Conservation (phyloP, 768 basidiomycete species). For the Austroboletus eburneus region DNA sequence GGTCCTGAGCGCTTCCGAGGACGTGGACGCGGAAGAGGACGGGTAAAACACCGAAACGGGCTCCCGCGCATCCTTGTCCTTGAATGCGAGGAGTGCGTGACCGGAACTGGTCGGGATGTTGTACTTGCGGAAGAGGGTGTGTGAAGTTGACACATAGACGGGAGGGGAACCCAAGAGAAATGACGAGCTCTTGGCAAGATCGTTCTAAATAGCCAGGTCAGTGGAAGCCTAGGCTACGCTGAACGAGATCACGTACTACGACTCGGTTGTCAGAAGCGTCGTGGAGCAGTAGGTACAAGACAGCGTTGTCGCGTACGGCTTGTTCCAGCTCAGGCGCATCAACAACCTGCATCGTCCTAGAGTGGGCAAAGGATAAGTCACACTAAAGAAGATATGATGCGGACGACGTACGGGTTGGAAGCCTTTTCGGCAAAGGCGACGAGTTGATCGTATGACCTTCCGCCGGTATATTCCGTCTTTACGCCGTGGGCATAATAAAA, state of each 20-base stretch:
- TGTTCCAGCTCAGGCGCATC: constrained; percentile 7
- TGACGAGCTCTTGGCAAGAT: constrained; percentile 54
- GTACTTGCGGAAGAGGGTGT: constrained; percentile 32
- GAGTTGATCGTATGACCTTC: constrained; percentile 67
- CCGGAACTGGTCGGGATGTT: constrained; percentile 36
- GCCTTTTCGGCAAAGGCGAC: constrained; percentile 74
- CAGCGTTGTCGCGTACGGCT: constrained; percentile 10
- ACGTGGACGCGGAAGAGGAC: neutral
- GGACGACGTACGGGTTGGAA: constrained; percentile 60
- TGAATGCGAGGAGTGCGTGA: constrained; percentile 67
- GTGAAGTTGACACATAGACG: constrained; percentile 39
- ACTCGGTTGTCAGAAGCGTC: constrained; percentile 28
- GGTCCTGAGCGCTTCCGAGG: constrained; percentile 23
- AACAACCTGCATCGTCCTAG: constrained; percentile 21
- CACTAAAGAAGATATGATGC: constrained; percentile 6
- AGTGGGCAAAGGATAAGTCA: neutral
- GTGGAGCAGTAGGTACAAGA: constrained; percentile 50
- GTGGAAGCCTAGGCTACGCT: neutral
- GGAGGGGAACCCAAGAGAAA: constrained; percentile 46
- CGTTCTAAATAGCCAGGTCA: constrained; percentile 32
- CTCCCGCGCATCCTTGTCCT: constrained; percentile 47
- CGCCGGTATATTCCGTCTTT: constrained; percentile 72
- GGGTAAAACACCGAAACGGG: constrained; percentile 43
- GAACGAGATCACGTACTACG: constrained; percentile 26
- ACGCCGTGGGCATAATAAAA: constrained; percentile 59